Conservation (phyloP, 192 early-diverging fungal species). For the Linderina pennispora region DNA sequence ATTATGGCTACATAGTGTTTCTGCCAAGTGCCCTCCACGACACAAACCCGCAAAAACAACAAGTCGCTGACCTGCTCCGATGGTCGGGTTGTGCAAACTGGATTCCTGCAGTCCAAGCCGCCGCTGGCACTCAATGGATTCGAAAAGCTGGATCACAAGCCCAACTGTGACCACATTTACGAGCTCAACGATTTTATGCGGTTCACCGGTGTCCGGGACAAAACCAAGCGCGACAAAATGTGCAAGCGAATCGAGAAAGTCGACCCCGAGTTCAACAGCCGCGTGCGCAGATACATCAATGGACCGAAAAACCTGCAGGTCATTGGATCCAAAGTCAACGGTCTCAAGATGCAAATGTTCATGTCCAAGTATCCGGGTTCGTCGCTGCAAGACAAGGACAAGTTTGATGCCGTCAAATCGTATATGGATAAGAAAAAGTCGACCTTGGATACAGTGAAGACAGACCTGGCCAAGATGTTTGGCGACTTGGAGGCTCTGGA, state of each 20-base stretch:
- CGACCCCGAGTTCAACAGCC: neutral
- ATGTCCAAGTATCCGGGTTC: too few relatives aligned
- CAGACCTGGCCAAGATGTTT: too few relatives aligned
- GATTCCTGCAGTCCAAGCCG: neutral
- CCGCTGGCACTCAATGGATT: neutral
- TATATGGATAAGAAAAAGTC: too few relatives aligned
- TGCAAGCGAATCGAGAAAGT: neutral
- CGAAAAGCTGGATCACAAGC: neutral
- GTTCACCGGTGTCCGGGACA: neutral
- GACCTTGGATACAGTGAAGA: too few relatives aligned
- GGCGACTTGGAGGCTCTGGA: too few relatives aligned
- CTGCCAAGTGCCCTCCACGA: neutral
- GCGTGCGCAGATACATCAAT: neutral
- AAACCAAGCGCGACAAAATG: neutral
- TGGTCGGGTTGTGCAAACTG: neutral
- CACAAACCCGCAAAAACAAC: neutral
- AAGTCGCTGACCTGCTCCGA: neutral
- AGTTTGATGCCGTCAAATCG: too few relatives aligned
- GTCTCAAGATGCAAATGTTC: neutral
- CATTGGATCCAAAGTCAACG: neutral
- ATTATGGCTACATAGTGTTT: too few relatives aligned
- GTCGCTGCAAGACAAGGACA: too few relatives aligned
- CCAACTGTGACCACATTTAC: neutral
- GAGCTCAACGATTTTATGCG: neutral
- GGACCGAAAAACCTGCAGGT: neutral